Evolutionary conservation across 345 rosid genomes (phyloP), one percentile per base, ranked within the genome.

Genomic region (Mallotus nudiflorus): DNA sequence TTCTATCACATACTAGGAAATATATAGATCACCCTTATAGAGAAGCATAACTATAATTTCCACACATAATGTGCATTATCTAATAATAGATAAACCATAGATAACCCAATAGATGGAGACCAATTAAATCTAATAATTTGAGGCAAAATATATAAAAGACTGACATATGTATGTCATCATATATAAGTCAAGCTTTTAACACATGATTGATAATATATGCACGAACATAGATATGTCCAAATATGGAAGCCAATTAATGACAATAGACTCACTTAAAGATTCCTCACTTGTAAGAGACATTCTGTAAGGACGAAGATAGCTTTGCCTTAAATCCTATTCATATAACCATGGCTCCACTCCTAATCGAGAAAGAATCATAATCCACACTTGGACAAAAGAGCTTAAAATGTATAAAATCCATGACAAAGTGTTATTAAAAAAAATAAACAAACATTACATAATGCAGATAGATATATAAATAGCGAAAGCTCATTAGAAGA

Each of bases 321-420:
- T 76, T n/a, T 95, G 78, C 74, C 99, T 97, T 55, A 77, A 73
- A 82, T 68, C 73, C 72, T 95, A 98, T 57, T 89, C 86, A 81
- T 87, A 84, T 22, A 96, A 83, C 96, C 97, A 95, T 50, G 97
- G 98, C 85, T 89, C 98, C 46, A 95, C 87, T 75, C 98, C 99
- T 95, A 83, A 71, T 62, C 78, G 16, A 27, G 52, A 66, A 60
- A 56, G 31, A 55, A 71, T n/a, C 40, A 49, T 16, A 51, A n/a
- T 44, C 22, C 29, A 39, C 24, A n/a, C 42, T 46, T 28, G 39
- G 27, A 27, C 61, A 56, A 28, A 56, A 56, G 13, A 27, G 16
- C 28, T 27, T 14, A 56, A 18, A 25, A 29, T 31, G 5, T 49
- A 14, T 40, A n/a, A 27, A 46, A 33, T 20, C 42, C 12, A 28